A percentile compares a stretch with the other conserved stretches of the same genome.
These are phyloP conservation scores for Schizophyllum commune DNA, from an alignment of 1,284 basidiomycete species.

Conservation along the genomic window DNA sequence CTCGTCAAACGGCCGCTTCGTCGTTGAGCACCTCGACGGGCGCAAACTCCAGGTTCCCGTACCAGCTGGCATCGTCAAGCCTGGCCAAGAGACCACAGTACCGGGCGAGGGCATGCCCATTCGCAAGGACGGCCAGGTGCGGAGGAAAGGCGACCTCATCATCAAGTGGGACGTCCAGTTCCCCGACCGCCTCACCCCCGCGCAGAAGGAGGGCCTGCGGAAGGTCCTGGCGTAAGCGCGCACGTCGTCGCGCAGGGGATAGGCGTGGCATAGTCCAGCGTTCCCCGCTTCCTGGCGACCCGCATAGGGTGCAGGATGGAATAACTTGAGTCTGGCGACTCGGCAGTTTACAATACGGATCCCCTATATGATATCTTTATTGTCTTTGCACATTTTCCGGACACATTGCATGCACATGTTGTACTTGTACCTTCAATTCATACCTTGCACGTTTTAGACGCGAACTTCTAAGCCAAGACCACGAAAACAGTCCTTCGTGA, in stretches of 20 bases:
- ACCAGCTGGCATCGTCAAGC: conserved; percentile 71
- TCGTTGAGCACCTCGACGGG: conserved; percentile 72
- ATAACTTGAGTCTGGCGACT: background rate
- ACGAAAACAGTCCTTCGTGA: background rate
- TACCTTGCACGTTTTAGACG: no score
- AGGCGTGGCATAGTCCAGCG: background rate
- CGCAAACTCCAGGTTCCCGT: conserved; percentile 62
- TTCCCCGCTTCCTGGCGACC: no score
- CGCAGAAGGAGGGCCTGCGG: conserved; percentile 74
- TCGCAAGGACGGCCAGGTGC: conserved; percentile 65
- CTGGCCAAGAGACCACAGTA: conserved; percentile 66
- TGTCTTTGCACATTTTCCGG: background rate
- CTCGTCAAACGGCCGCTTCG: conserved; percentile 34
- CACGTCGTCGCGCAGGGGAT: background rate
- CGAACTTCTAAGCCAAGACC: background rate
- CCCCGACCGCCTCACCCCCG: conserved; percentile 64
- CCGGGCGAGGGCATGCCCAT: conserved; percentile 88
- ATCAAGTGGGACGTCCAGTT: conserved; percentile 82
- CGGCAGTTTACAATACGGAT: background rate
- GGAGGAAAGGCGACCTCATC: conserved; percentile 77
- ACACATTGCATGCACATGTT: background rate
- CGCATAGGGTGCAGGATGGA: background rate
- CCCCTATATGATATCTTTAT: background rate
- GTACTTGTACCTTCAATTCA: background rate
- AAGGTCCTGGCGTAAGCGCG: conserved; percentile 49